phyloP scores from a whole-genome alignment of 495 filamentous ascomycete genomes.

The Neurospora cerealis region DNA sequence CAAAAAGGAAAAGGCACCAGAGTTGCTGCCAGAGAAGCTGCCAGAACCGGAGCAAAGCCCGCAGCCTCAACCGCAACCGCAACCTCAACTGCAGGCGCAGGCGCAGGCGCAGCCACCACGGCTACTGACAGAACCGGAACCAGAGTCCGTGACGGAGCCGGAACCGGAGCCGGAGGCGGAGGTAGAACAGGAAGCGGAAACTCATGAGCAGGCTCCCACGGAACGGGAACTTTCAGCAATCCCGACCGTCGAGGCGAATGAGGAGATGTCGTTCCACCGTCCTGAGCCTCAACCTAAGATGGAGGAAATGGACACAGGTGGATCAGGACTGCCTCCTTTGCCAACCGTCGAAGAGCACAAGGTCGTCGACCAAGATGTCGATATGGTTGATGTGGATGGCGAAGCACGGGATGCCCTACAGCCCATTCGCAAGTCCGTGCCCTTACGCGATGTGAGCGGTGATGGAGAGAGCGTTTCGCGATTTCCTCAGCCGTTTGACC shows the following conservation, averaged over 20 bases:
- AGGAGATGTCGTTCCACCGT: conserved; percentile 10
- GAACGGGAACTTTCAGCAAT: conserved; percentile 18
- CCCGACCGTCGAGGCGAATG: conserved; percentile 18
- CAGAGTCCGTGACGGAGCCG: neutral
- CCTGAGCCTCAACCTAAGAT: conserved; percentile 25
- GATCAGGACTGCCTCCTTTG: conserved; percentile 18
- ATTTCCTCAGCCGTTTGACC: conserved; percentile 8
- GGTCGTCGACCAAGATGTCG: conserved; percentile 17
- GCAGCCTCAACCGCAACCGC: neutral
- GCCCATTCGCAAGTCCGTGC: conserved; percentile 40
- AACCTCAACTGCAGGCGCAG: neutral
- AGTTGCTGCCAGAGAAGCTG: neutral
- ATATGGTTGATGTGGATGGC: conserved; percentile 34
- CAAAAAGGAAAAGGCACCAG: neutral
- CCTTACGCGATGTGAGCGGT: conserved; percentile 3
- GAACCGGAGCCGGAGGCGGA: neutral
- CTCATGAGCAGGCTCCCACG: neutral
- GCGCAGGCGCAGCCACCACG: neutral
- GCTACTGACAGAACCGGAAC: neutral
- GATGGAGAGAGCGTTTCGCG: conserved; percentile 1
- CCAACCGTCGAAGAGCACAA: conserved; percentile 18
- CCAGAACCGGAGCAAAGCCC: neutral
- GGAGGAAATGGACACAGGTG: conserved; percentile 31
- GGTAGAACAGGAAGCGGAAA: conserved; percentile 6
- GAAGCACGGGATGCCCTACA: conserved; percentile 27